A percentile compares a stretch with the other conserved stretches of the same genome.
These are phyloP conservation scores for Tuber calosporum DNA, from an alignment of 495 filamentous ascomycete genomes.

Conservation along the genomic window DNA sequence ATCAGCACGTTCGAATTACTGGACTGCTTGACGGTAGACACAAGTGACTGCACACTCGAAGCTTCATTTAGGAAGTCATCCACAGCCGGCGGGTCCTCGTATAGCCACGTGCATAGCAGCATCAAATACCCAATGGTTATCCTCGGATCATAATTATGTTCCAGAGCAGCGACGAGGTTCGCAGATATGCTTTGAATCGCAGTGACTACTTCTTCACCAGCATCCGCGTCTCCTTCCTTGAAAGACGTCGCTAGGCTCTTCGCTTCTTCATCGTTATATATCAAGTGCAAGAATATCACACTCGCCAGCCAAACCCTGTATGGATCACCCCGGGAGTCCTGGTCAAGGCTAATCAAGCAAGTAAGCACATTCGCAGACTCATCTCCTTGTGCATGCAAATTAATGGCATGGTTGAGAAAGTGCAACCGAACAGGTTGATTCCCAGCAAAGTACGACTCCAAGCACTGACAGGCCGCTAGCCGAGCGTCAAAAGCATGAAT, in stretches of 20 bases:
- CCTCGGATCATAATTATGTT: constrained; percentile 69
- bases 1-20: constrained; percentile 55
- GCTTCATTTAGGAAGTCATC: constrained; percentile 93
- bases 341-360: constrained; percentile 58
- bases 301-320: constrained; percentile 89
- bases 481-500: constrained; percentile 68
- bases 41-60: constrained; percentile 78
- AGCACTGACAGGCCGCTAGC: constrained; percentile 75
- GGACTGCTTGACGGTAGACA: constrained; percentile 59
- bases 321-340: constrained; percentile 58
- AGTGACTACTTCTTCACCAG: constrained; percentile 90
- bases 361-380: constrained; percentile 87
- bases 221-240: constrained; percentile 79
- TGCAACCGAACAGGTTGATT: constrained; percentile 59
- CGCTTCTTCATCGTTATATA: constrained; percentile 71
- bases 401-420: constrained; percentile 81
- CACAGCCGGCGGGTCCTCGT: constrained; percentile 82
- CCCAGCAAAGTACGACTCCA: constrained; percentile 76
- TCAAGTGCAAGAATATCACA: constrained; percentile 80
- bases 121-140: constrained; percentile 82
- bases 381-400: constrained; percentile 69
- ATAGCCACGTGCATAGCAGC: constrained; percentile 87
- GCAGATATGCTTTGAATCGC: constrained; percentile 80
- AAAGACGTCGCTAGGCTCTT: constrained; percentile 75
- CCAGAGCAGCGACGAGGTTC: constrained; percentile 68